Conservation (phyloP, 2,329 filamentous ascomycete genomes). For the Ceratocystis huliohia region DNA sequence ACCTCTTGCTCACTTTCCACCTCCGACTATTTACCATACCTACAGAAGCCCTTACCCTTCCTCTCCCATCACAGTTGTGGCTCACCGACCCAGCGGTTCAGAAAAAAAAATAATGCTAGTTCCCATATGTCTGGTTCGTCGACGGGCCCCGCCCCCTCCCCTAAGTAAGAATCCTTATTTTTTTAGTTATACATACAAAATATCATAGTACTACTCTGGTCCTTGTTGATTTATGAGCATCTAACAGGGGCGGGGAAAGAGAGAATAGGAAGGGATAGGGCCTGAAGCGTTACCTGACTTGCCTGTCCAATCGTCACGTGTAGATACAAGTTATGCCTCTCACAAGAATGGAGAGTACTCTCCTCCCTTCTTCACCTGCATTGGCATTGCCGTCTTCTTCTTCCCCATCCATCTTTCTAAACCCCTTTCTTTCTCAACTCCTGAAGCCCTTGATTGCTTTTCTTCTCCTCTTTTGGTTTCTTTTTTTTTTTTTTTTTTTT, state of each 20-base stretch:
- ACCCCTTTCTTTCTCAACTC: neutral
- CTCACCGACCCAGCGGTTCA: slow-evolving; percentile 3
- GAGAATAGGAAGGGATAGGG: too few species aligned
- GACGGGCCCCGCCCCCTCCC: neutral
- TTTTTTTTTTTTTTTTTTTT: neutral
- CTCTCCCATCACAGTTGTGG: neutral
- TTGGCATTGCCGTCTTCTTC: neutral
- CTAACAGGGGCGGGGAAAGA: too few species aligned
- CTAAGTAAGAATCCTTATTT: neutral
- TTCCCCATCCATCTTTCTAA: neutral
- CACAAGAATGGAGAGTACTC: neutral
- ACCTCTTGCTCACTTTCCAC: neutral
- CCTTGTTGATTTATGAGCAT: too few species aligned
- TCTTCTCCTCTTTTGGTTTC: neutral
- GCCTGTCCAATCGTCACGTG: neutral
- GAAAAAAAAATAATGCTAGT: neutral
- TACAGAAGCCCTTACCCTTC: neutral
- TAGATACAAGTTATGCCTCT: neutral
- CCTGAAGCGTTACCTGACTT: too few species aligned
- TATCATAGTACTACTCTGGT: too few species aligned
- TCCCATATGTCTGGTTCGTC: slow-evolving; percentile 3
- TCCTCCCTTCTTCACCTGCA: neutral
- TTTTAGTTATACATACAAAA: neutral
- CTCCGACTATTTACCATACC: neutral
- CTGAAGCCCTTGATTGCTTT: neutral